These are phyloP conservation scores for Lachnellula subtilissima DNA, from an alignment of 2,329 filamentous ascomycete genomes.

Conservation along the genomic window DNA sequence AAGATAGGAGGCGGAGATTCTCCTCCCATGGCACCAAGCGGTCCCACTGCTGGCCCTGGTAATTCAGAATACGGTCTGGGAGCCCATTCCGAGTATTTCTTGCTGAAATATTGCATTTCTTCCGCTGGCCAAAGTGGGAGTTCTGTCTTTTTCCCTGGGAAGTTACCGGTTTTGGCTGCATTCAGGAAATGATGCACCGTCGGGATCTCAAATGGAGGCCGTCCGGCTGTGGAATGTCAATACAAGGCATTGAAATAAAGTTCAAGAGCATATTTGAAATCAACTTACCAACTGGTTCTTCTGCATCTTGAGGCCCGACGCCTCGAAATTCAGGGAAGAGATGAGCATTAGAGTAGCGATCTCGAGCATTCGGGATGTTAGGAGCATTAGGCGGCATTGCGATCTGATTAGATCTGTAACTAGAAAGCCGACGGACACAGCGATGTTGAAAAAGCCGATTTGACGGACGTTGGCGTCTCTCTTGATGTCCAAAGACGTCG, in stretches of 20 bases:
- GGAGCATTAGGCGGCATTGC: not conserved
- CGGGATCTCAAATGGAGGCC: slow-evolving; percentile 8
- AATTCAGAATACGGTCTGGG: slow-evolving; percentile 17
- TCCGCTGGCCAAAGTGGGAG: slow-evolving; percentile 14
- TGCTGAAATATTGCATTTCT: slow-evolving; percentile 7
- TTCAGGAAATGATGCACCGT: slow-evolving; percentile 13
- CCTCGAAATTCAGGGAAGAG: not conserved
- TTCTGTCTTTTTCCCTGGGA: slow-evolving; percentile 13
- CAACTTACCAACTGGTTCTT: slow-evolving; percentile 13
- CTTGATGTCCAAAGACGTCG: not conserved
- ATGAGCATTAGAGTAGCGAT: not conserved
- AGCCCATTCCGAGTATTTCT: slow-evolving; percentile 20
- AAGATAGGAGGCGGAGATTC: slow-evolving; percentile 14
- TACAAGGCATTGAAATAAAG: not conserved
- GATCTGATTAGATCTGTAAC: not conserved
- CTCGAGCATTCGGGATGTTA: not conserved
- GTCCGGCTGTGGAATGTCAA: slow-evolving; percentile 4
- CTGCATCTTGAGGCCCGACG: slow-evolving; percentile 8
- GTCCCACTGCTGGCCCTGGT: slow-evolving; percentile 5
- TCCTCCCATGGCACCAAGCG: slow-evolving; percentile 6
- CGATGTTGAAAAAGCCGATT: not conserved
- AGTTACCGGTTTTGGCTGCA: slow-evolving; percentile 13
- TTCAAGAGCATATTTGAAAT: not conserved
- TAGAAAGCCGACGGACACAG: not conserved
- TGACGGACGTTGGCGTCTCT: not conserved